phyloP scores from a whole-genome alignment of 345 rosid genomes.

The Combretum micranthum region DNA sequence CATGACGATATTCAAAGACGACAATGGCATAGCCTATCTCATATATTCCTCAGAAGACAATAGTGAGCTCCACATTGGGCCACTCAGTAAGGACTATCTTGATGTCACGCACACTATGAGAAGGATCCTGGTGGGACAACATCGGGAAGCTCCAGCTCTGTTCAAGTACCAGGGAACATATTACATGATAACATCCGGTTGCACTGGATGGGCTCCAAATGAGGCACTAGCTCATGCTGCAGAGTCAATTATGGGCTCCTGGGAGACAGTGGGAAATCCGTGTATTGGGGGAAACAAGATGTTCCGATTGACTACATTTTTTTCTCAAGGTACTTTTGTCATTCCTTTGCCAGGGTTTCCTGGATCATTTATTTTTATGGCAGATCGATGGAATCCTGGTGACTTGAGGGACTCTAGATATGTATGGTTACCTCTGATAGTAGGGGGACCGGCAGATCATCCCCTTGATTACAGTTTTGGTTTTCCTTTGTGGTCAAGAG shows the following conservation, averaged over 20 bases:
- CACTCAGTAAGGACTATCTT: slow-evolving; percentile 61
- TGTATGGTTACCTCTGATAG: slow-evolving; percentile 76
- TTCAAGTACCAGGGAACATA: slow-evolving; percentile 71
- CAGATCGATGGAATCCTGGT: slow-evolving; percentile 93
- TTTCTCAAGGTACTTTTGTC: slow-evolving; percentile 81
- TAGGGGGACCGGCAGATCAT: slow-evolving; percentile 72
- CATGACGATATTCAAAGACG: slow-evolving; percentile 93
- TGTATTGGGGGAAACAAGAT: slow-evolving; percentile 79
- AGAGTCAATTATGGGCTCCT: slow-evolving; percentile 82
- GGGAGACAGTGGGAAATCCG: slow-evolving; percentile 94
- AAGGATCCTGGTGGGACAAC: slow-evolving; percentile 61
- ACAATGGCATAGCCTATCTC: slow-evolving; percentile 65
- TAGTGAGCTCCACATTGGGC: slow-evolving; percentile 86
- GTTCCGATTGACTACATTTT: slow-evolving; percentile 61
- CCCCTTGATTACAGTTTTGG: slow-evolving; percentile 68
- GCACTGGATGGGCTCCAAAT: slow-evolving; percentile 97
- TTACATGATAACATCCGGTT: slow-evolving; percentile 91
- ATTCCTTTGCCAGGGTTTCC: slow-evolving; percentile 70
- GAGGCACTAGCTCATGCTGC: slow-evolving; percentile 85
- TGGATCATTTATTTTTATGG: slow-evolving; percentile 73
- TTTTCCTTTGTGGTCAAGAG: slow-evolving; percentile 79
- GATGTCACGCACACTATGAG: slow-evolving; percentile 46
- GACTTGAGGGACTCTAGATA: slow-evolving; percentile 84
- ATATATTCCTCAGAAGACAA: slow-evolving; percentile 84
- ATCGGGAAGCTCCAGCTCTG: slow-evolving; percentile 86